Conservation (phyloP, 2,329 filamentous ascomycete genomes). For the Daldinia sp. region DNA sequence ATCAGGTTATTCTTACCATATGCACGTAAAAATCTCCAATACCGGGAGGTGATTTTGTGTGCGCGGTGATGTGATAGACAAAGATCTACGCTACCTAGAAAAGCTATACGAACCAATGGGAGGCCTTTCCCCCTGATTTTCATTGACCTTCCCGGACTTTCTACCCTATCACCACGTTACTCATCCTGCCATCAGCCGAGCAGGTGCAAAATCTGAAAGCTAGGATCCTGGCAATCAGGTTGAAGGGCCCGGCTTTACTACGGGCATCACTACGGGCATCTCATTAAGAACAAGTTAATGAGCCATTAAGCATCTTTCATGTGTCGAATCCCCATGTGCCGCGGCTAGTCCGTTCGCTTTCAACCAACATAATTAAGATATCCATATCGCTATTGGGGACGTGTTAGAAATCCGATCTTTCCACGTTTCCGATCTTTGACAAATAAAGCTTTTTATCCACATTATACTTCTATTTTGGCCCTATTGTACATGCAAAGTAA, state of each 20-base stretch:
- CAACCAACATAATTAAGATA: not conserved
- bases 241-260: conserved; percentile 22
- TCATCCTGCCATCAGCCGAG: conserved; percentile 19
- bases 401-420: not conserved
- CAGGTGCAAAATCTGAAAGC: conserved; percentile 10
- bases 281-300: conserved; percentile 13
- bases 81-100: conserved; percentile 26
- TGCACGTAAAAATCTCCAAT: conserved; percentile 17
- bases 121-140: conserved; percentile 24
- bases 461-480: conserved; percentile 14
- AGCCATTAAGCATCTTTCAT: not conserved
- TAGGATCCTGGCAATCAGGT: not conserved
- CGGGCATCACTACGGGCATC: conserved; percentile 35
- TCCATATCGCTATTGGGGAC: not conserved
- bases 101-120: conserved; percentile 25
- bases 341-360: conserved; percentile 5
- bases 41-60: conserved; percentile 14
- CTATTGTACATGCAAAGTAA: not conserved
- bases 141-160: conserved; percentile 16
- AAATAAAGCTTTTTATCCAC: conserved; percentile 17
- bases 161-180: conserved; percentile 18
- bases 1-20: conserved; percentile 21
- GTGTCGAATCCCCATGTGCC: conserved; percentile 6
- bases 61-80: conserved; percentile 31
- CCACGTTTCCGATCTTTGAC: conserved; percentile 15